Evolutionary conservation across 75 land plant genomes (phyloP).

Genomic region (Sequoia sempervirens): DNA sequence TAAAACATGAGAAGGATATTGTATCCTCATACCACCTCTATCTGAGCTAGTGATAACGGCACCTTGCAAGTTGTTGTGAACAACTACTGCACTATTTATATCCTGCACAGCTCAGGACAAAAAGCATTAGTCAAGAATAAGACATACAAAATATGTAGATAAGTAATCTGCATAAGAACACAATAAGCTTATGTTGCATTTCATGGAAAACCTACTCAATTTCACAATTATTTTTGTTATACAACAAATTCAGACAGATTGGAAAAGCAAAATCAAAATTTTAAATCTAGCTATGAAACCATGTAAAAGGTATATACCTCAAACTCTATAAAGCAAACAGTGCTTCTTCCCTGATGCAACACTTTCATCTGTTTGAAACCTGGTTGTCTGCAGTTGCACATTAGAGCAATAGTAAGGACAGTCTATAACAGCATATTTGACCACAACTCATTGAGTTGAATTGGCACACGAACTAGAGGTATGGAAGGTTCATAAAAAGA

Average conservation of each 20-base stretch:
- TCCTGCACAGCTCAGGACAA: conserved; percentile 50
- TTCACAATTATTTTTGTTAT: neutral
- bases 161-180: neutral
- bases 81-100: conserved; percentile 79
- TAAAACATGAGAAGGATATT: conserved; percentile 82
- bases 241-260: neutral
- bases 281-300: neutral
- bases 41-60: conserved; percentile 96
- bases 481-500: neutral
- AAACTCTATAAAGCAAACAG: conserved; percentile 99
- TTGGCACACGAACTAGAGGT: neutral
- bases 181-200: neutral
- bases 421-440: neutral
- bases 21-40: conserved; percentile 96
- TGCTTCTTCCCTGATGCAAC: conserved; percentile 88
- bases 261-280: neutral
- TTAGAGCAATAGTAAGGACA: neutral
- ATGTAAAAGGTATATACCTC: conserved; percentile 46
- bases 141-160: neutral
- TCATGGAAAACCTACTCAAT: neutral
- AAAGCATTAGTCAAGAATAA: neutral
- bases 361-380: conserved; percentile 98
- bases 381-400: conserved; percentile 86
- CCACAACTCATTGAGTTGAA: neutral
- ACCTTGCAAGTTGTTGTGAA: conserved; percentile 91